Evolutionary conservation across 805 yeast species (phyloP), one percentile per base, ranked within the genome.

Genomic region (Candida easanensis): DNA sequence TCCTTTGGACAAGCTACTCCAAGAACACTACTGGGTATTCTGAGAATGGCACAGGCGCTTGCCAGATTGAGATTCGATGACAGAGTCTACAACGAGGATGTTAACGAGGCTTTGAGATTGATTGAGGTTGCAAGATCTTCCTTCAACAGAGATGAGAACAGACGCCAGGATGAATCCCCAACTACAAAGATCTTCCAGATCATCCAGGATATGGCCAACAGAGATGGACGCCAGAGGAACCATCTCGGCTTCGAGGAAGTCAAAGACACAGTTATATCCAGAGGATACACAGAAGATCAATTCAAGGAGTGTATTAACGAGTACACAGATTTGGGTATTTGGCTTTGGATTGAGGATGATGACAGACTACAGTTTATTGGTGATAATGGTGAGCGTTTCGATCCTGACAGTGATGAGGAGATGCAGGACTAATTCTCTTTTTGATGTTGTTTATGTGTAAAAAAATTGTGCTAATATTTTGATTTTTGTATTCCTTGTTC

Each of bases 1-100:
- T 85, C 88, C 42, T 91, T 91, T 62, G 80, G 90, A 36, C 97
- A 90, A 65, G 84, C 95, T 17, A 90, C 99, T 1, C 97, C 98
- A 45, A 83, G 99, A 72, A 89, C 98, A 2, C 73, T 93, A 49
- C 73, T 93, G 45, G 98, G 93, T 54, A 83, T 95, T 38, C 69
- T 93, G 53, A 82, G 99, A 69, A 73, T 93, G 74, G 78, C 99
- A 1, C 98, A 91, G 68, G 99, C 97, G 1, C 73, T 87, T 50
- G 98, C 99, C 0, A 77, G 97, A 56, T 73, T 93, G 45, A 76
- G 97, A 59, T 88, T 93, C 61, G 82, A 82, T 45, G 74, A 83
- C 49, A 66, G 60, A 16, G 98, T 93, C 7, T 73, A 71, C 25
- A 67, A 73, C 33, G 86, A 79, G 45, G 98, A 93, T 64, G 97